Percentiles rank a stretch among this genome's conserved stretches.
Conservation (phyloP, 441 rosid genomes). For the Brassica hybrid region DNA sequence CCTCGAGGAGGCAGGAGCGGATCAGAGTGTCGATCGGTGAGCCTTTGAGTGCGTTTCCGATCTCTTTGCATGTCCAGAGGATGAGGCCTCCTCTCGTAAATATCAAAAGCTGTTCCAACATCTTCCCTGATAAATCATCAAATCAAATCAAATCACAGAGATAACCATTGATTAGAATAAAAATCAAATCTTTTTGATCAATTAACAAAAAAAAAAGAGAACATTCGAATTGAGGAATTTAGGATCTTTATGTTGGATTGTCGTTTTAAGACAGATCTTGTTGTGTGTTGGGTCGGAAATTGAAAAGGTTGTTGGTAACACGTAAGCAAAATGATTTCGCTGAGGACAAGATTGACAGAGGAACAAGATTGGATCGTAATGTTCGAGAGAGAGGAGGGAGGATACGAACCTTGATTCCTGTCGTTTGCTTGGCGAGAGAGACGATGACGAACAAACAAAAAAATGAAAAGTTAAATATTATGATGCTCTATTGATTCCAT, state of each 20-base stretch:
- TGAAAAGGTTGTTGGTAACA: background rate
- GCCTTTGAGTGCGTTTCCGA: conserved; percentile 88
- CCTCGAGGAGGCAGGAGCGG: conserved; percentile 94
- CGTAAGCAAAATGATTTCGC: background rate
- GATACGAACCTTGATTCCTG: conserved; percentile 37
- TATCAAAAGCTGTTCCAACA: conserved; percentile 94
- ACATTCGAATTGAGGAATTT: background rate
- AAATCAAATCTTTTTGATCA: background rate
- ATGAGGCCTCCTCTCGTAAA: conserved; percentile 96
- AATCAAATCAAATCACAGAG: conserved; percentile 31
- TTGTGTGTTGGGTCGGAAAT: background rate
- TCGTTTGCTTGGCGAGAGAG: conserved; percentile 18
- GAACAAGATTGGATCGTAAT: conserved; percentile 7
- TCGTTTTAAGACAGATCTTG: conserved; percentile 9
- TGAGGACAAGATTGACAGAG: background rate
- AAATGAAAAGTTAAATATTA: background rate
- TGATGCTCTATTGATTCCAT: background rate
- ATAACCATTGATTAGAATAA: background rate
- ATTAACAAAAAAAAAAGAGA: background rate
- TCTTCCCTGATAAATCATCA: conserved; percentile 50
- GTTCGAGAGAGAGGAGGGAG: conserved; percentile 6
- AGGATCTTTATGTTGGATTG: background rate
- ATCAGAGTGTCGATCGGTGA: conserved; percentile 93
- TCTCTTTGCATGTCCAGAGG: conserved; percentile 98
- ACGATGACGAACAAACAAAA: background rate